Conservation (phyloP, 768 basidiomycete species). For the Suillus bovinus region DNA sequence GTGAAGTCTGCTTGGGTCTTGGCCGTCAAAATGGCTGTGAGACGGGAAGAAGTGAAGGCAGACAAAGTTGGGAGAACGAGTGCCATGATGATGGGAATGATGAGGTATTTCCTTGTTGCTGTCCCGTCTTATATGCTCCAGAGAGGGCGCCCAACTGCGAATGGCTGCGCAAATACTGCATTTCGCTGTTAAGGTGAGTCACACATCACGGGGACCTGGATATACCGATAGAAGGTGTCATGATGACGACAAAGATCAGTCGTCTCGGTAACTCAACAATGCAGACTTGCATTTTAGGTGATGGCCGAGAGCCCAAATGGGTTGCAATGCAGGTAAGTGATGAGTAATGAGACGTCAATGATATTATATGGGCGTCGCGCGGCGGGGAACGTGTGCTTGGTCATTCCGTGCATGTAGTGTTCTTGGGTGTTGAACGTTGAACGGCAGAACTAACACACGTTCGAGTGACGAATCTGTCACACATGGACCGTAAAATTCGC, state of each 20-base stretch:
- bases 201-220: neutral
- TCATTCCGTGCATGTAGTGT: neutral
- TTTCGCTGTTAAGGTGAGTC: neutral
- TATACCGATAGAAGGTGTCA: neutral
- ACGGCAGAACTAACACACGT: too few relatives aligned
- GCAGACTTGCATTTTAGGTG: neutral
- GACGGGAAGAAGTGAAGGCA: slow-evolving; percentile 40
- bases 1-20: slow-evolving; percentile 37
- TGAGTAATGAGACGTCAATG: neutral
- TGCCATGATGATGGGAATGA: slow-evolving; percentile 18
- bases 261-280: neutral
- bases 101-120: too few relatives aligned
- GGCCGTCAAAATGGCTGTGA: slow-evolving; percentile 40
- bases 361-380: neutral
- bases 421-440: neutral
- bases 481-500: neutral
- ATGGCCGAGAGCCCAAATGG: neutral
- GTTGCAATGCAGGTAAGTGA: neutral
- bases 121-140: neutral
- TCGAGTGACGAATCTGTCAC: neutral
- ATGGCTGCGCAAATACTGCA: neutral
- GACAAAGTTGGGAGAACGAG: slow-evolving; percentile 43
- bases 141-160: neutral
- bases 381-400: neutral
- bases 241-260: neutral